Conservation (phyloP, 257 asterid species). For the Solanum ahanhuiri region DNA sequence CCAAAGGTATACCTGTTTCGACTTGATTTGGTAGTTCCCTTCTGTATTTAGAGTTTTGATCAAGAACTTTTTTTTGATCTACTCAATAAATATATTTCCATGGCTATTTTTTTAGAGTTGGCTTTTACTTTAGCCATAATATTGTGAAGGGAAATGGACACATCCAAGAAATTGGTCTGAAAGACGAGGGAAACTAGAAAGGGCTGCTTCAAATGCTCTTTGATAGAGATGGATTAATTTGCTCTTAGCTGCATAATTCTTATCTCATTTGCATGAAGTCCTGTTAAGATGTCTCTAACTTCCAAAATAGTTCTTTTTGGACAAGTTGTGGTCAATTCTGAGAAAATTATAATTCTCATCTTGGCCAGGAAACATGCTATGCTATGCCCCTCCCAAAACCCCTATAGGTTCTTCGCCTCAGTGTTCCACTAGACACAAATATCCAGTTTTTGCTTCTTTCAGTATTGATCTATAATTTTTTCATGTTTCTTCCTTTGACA, state of each 20-base stretch:
- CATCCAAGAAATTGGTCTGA: neutral
- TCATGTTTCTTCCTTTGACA: neutral
- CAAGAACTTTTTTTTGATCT: neutral
- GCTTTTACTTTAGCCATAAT: neutral
- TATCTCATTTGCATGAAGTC: neutral
- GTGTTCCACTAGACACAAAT: neutral
- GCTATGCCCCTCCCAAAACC: neutral
- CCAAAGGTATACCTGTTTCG: conserved; percentile 57
- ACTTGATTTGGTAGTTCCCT: neutral
- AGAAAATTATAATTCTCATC: neutral
- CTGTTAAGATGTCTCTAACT: neutral
- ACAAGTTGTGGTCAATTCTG: neutral
- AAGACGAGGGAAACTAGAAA: neutral
- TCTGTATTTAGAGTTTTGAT: neutral
- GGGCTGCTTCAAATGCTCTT: neutral
- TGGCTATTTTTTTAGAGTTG: neutral
- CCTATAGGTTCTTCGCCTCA: neutral
- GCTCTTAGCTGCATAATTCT: neutral
- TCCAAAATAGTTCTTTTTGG: neutral
- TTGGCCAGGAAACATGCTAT: neutral
- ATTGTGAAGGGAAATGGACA: neutral
- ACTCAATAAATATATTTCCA: neutral
- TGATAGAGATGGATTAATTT: neutral
- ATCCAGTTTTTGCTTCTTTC: neutral
- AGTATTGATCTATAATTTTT: neutral